phyloP scores from a whole-genome alignment of 192 early-diverging fungal species.

The Pilobolus umbonatus region DNA sequence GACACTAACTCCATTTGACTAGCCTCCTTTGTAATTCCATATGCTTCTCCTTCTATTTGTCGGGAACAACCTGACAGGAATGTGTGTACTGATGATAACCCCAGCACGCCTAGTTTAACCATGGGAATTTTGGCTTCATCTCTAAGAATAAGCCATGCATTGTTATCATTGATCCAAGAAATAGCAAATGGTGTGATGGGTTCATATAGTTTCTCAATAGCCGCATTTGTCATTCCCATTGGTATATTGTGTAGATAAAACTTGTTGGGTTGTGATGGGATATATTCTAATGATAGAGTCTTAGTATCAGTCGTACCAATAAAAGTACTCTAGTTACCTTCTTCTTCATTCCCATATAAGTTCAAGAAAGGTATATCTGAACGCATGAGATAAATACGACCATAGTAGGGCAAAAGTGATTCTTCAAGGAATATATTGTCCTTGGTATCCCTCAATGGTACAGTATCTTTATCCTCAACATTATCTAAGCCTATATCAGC shows the following conservation, averaged over 20 bases:
- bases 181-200: constrained; percentile 41
- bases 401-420: constrained; percentile 32
- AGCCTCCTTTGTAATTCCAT: constrained; percentile 36
- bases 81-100: constrained; percentile 25
- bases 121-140: constrained; percentile 19
- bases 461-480: constrained; percentile 22
- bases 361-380: constrained; percentile 56
- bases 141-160: constrained; percentile 51
- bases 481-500: not conserved
- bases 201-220: constrained; percentile 45
- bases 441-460: too few relatives aligned
- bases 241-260: constrained; percentile 56
- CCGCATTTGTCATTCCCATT: constrained; percentile 33
- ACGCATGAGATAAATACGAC: constrained; percentile 65
- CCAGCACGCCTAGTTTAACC: constrained; percentile 34
- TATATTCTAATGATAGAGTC: constrained; percentile 29
- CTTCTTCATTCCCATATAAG: constrained; percentile 45
- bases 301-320: not conserved
- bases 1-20: constrained; percentile 37
- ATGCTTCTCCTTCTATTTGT: constrained; percentile 23
- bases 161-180: constrained; percentile 45
- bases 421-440: not conserved
- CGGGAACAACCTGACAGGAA: constrained; percentile 30
- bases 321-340: constrained; percentile 29
- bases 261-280: constrained; percentile 39